Percentiles rank a stretch among this genome's conserved stretches.
These are phyloP conservation scores for Omphalea diandra DNA, from an alignment of 441 rosid species.

Conservation along the genomic window DNA sequence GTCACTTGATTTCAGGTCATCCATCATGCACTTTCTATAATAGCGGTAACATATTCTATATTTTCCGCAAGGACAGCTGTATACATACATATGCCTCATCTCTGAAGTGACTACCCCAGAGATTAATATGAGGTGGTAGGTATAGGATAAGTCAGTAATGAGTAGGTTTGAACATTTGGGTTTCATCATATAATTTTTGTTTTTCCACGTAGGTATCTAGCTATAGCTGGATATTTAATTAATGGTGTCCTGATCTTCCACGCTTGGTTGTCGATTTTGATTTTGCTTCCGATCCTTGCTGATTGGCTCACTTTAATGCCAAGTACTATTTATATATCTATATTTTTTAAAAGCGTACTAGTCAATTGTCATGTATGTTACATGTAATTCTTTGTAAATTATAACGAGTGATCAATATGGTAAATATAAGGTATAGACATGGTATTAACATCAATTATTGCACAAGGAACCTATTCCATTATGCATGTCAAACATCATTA, in stretches of 20 bases:
- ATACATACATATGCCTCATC: slow-evolving; percentile 52
- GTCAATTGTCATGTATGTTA: too few species aligned
- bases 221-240: slow-evolving; percentile 49
- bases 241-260: slow-evolving; percentile 55
- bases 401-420: background rate
- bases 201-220: slow-evolving; percentile 38
- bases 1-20: slow-evolving; percentile 21
- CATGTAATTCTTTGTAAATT: background rate
- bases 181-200: slow-evolving; percentile 20
- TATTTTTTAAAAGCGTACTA: background rate
- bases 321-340: background rate
- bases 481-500: background rate
- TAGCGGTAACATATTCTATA: slow-evolving; percentile 44
- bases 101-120: slow-evolving; percentile 54
- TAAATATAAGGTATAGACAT: too few species aligned
- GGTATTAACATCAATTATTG: background rate
- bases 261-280: slow-evolving; percentile 50
- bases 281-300: background rate
- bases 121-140: slow-evolving; percentile 50
- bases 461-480: background rate
- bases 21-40: slow-evolving; percentile 43
- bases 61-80: slow-evolving; percentile 66
- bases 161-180: slow-evolving; percentile 32
- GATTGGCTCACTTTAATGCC: background rate
- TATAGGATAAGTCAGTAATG: slow-evolving; percentile 28